Conservation (phyloP, 2,329 filamentous ascomycete genomes). For the Penicillium sp. region DNA sequence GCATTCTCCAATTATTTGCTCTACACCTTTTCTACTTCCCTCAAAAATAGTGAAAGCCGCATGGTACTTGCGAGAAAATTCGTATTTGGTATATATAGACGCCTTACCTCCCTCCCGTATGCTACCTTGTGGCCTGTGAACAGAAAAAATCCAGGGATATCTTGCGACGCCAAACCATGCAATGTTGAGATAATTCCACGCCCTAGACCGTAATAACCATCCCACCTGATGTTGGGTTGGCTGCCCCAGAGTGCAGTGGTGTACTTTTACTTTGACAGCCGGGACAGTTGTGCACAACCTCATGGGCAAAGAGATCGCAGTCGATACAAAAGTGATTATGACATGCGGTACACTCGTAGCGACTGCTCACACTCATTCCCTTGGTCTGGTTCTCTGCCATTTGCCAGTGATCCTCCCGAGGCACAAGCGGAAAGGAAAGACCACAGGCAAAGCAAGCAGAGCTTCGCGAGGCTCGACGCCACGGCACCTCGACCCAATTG, state of each 20-base stretch:
- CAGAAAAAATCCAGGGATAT: conserved; percentile 3
- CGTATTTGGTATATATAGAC: neutral
- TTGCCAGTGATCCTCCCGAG: conserved; percentile 40
- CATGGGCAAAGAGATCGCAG: conserved; percentile 93
- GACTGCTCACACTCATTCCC: conserved; percentile 77
- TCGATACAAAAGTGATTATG: conserved; percentile 94
- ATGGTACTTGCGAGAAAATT: neutral
- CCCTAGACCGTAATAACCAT: conserved; percentile 34
- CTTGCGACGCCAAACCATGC: conserved; percentile 17
- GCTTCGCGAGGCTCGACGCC: conserved; percentile 66
- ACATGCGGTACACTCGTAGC: conserved; percentile 90
- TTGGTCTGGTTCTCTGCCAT: conserved; percentile 47
- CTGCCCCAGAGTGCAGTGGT: conserved; percentile 5
- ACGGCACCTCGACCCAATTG: conserved; percentile 89
- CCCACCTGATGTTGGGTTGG: conserved; percentile 32
- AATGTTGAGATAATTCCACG: conserved; percentile 3
- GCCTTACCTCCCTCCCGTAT: neutral
- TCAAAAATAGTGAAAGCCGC: neutral
- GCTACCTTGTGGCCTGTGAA: neutral
- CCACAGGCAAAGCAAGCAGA: conserved; percentile 77
- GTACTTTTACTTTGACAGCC: conserved; percentile 65
- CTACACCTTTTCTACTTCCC: neutral
- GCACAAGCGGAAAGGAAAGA: conserved; percentile 63
- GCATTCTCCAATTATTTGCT: neutral
- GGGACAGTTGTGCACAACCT: conserved; percentile 92